Percentiles rank a stretch among this genome's conserved stretches.
phyloP scores from a whole-genome alignment of 257 asterid species.

The Ballota nigra region DNA sequence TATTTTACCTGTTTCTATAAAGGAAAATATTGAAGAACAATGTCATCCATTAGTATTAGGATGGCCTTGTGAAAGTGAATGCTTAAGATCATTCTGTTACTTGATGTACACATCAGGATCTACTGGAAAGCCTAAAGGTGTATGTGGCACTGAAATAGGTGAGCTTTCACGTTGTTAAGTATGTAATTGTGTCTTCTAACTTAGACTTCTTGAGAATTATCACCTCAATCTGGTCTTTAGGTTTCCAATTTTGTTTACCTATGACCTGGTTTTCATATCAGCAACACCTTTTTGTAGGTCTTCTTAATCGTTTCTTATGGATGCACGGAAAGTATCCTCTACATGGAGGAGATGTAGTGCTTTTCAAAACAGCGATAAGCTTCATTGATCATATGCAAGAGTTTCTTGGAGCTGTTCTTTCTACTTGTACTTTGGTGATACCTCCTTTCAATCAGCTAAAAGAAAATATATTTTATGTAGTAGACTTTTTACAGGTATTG shows the following conservation, averaged over 20 bases:
- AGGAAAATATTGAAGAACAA: constrained; percentile 31
- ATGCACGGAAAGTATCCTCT: constrained; percentile 83
- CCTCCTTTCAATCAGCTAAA: constrained; percentile 86
- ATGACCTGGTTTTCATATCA: constrained; percentile 20
- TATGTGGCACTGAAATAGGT: constrained; percentile 95
- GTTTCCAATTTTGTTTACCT: constrained; percentile 1
- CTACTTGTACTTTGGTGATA: constrained; percentile 73
- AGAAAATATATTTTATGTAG: constrained; percentile 56
- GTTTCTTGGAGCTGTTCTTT: constrained; percentile 77
- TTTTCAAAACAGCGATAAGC: constrained; percentile 89
- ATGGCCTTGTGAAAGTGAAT: constrained; percentile 77
- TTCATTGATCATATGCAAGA: constrained; percentile 94
- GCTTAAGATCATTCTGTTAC: constrained; percentile 72
- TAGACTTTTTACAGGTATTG: constrained; percentile 78
- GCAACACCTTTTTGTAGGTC: constrained; percentile 55
- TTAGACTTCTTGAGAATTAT: constrained; percentile 11
- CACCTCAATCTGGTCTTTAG: neutral
- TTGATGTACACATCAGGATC: constrained; percentile 95
- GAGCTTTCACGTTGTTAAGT: constrained; percentile 18
- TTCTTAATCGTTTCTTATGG: constrained; percentile 81
- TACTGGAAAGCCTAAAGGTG: constrained; percentile 86
- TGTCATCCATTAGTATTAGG: constrained; percentile 29
- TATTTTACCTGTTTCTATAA: constrained; percentile 47
- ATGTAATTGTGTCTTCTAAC: neutral
- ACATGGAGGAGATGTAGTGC: constrained; percentile 50